A percentile compares a stretch with the other conserved stretches of the same genome.
phyloP scores from a whole-genome alignment of 2,329 filamentous ascomycete genomes.

The Sclerotinia nivalis region DNA sequence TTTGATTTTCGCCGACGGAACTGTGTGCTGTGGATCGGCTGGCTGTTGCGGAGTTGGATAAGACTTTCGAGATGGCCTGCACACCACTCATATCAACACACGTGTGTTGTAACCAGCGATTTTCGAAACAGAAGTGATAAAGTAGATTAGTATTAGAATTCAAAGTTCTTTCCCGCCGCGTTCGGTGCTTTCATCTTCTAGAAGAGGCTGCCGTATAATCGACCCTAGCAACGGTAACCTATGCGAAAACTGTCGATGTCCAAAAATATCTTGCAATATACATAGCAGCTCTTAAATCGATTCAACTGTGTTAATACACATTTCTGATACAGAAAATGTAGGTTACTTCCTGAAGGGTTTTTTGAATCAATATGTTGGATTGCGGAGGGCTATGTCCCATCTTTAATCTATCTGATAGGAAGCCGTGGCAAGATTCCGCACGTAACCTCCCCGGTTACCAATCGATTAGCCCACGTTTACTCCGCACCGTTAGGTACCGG shows the following conservation, averaged over 20 bases:
- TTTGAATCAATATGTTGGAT: background rate
- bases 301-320: background rate
- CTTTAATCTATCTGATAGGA: background rate
- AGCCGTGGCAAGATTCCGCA: background rate
- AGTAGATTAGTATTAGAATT: too few species aligned
- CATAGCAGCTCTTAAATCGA: background rate
- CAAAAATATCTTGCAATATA: background rate
- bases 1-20: background rate
- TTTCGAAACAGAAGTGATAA: too few species aligned
- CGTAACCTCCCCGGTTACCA: background rate
- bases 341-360: background rate
- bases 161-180: too few species aligned
- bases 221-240: background rate
- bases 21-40: too few species aligned
- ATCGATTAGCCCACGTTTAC: conserved; percentile 13
- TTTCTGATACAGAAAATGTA: background rate
- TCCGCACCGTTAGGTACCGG: background rate
- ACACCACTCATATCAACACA: too few species aligned
- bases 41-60: too few species aligned
- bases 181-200: too few species aligned
- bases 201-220: too few species aligned
- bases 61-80: too few species aligned
- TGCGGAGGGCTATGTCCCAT: background rate
- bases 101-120: too few species aligned
- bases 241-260: background rate